Evolutionary conservation across 805 yeast genomes (phyloP).

Genomic region (Ogataea ganodermae): DNA sequence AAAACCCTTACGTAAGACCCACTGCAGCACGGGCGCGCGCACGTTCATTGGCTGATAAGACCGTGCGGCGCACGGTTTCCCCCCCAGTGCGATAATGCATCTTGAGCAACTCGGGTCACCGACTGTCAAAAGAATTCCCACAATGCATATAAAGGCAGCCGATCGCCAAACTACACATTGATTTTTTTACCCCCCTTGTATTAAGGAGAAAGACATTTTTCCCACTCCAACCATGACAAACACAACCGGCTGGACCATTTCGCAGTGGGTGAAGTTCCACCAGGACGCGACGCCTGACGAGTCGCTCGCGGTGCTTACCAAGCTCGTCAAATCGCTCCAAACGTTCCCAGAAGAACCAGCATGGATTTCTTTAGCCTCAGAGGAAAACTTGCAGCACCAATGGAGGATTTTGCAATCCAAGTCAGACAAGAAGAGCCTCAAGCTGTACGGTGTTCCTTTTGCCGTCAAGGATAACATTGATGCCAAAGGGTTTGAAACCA

Average conservation of each 20-base stretch:
- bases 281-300: constrained; percentile 57
- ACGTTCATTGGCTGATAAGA: constrained; percentile 5
- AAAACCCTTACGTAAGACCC: constrained; percentile 5
- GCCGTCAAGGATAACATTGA: constrained; percentile 96
- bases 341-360: constrained; percentile 69
- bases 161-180: not conserved
- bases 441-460: constrained; percentile 90
- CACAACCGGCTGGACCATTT: constrained; percentile 72
- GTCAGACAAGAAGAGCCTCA: constrained; percentile 53
- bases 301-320: constrained; percentile 52
- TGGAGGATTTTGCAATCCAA: constrained; percentile 74
- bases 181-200: not conserved
- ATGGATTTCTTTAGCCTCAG: constrained; percentile 81
- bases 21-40: not conserved
- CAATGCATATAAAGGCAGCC: constrained; percentile 3
- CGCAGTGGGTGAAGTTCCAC: constrained; percentile 78
- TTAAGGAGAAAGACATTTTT: not conserved
- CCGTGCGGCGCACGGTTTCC: not conserved
- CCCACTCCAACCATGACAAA: not conserved
- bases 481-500: constrained; percentile 76
- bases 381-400: constrained; percentile 67
- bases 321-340: constrained; percentile 49
- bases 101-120: not conserved
- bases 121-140: not conserved
- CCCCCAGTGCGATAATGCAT: constrained; percentile 7